These are phyloP conservation scores for Acorus calamus DNA, from an alignment of 106 monocot genomes.

Conservation along the genomic window DNA sequence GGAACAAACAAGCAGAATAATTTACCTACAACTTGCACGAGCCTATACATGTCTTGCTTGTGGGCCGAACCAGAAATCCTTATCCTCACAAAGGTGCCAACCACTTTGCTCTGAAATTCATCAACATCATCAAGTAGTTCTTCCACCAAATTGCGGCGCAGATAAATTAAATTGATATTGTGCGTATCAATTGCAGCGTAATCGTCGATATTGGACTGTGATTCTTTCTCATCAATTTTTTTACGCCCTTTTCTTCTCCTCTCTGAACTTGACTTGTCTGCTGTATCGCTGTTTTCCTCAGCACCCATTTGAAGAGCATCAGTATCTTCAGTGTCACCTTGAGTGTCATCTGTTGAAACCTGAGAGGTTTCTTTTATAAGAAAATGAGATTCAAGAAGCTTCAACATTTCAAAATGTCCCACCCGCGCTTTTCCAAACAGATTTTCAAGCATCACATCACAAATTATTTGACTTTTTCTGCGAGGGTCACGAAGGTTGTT, in stretches of 20 bases:
- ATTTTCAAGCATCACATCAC: slow-evolving; percentile 16
- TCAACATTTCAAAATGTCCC: slow-evolving; percentile 97
- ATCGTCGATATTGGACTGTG: slow-evolving; percentile 45
- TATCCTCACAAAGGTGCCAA: slow-evolving; percentile 95
- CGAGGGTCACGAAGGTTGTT: slow-evolving; percentile 80
- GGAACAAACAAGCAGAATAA: slow-evolving; percentile 4
- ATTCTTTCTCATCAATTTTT: slow-evolving; percentile 34
- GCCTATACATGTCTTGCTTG: slow-evolving; percentile 77
- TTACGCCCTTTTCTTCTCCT: slow-evolving; percentile 45
- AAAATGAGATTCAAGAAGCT: slow-evolving; percentile 95
- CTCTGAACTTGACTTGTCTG: slow-evolving; percentile 21
- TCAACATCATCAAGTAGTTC: slow-evolving; percentile 71
- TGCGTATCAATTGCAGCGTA: slow-evolving; percentile 93
- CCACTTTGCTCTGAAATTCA: slow-evolving; percentile 55
- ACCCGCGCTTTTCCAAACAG: slow-evolving; percentile 84
- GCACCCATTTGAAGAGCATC: slow-evolving; percentile 32
- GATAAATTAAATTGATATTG: slow-evolving; percentile 71
- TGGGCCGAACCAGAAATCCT: slow-evolving; percentile 58
- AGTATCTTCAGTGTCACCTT: slow-evolving; percentile 55
- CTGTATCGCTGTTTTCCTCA: slow-evolving; percentile 57
- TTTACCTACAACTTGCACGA: slow-evolving; percentile 85
- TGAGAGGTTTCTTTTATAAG: slow-evolving; percentile 52
- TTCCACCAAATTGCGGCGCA: slow-evolving; percentile 81
- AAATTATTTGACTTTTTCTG: slow-evolving; percentile 34
- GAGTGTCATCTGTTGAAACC: slow-evolving; percentile 51